Conservation (phyloP, 2,329 filamentous ascomycete genomes). For the Parastagonospora avenae region DNA sequence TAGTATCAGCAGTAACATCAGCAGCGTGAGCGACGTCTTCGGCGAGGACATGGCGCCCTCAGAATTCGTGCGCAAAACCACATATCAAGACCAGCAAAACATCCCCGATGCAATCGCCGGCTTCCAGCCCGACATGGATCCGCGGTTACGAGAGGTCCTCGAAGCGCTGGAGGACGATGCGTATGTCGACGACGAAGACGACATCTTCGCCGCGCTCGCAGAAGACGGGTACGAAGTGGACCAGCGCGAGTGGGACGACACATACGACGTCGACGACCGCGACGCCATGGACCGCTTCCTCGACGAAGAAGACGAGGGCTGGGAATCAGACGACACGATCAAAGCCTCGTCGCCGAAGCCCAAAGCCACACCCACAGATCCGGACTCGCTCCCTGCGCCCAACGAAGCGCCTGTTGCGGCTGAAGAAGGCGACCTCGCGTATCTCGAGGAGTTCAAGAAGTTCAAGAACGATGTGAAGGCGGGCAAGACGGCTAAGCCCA, state of each 20-base stretch:
- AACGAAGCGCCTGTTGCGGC: slow-evolving; percentile 42
- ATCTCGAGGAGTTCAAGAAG: slow-evolving; percentile 90
- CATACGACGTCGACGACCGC: slow-evolving; percentile 39
- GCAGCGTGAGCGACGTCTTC: slow-evolving; percentile 59
- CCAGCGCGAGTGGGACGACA: slow-evolving; percentile 77
- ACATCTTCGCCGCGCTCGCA: slow-evolving; percentile 78
- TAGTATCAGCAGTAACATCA: slow-evolving; percentile 51
- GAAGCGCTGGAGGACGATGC: slow-evolving; percentile 95
- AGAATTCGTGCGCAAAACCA: slow-evolving; percentile 75
- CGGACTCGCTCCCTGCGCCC: slow-evolving; percentile 37
- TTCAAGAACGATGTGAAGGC: slow-evolving; percentile 79
- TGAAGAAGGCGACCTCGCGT: slow-evolving; percentile 69
- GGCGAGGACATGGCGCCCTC: slow-evolving; percentile 78
- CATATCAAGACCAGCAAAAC: slow-evolving; percentile 92
- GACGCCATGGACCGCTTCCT: slow-evolving; percentile 50
- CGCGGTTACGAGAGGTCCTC: slow-evolving; percentile 83
- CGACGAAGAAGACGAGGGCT: slow-evolving; percentile 75
- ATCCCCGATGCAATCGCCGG: slow-evolving; percentile 89
- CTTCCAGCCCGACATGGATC: slow-evolving; percentile 98
- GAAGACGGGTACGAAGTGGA: slow-evolving; percentile 74
- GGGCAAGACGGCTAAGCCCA: slow-evolving; percentile 48
- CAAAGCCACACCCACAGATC: slow-evolving; percentile 56
- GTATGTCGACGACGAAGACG: slow-evolving; percentile 84
- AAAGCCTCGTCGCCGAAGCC: slow-evolving; percentile 59
- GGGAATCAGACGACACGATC: slow-evolving; percentile 93